A percentile compares a stretch with the other conserved stretches of the same genome.
Conservation (phyloP, 805 yeast species). For the Debaryomyces prosopidis region DNA sequence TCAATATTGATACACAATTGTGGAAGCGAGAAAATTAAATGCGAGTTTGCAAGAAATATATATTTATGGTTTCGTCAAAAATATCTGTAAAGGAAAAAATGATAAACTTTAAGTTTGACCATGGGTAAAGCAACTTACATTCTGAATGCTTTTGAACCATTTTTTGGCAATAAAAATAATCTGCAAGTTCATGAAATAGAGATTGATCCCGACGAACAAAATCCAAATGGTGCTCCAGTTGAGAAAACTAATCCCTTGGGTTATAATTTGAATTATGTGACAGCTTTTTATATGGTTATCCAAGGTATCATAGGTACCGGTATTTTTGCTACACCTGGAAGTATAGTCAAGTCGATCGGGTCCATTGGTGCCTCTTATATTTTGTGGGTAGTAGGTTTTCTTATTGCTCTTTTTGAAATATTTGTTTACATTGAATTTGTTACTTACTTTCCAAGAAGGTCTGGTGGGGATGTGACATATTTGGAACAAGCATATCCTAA, state of each 20-base stretch:
- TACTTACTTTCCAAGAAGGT: constrained; percentile 35
- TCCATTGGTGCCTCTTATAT: constrained; percentile 45
- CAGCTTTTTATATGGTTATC: constrained; percentile 62
- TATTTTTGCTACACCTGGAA: constrained; percentile 69
- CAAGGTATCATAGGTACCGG: constrained; percentile 78
- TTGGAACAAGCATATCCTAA: constrained; percentile 39
- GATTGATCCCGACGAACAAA: constrained; percentile 8
- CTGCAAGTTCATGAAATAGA: background rate
- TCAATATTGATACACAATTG: no score
- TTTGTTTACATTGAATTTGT: constrained; percentile 43
- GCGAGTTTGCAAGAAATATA: no score
- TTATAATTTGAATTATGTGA: constrained; percentile 47
- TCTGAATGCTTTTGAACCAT: background rate
- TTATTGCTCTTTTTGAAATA: constrained; percentile 38
- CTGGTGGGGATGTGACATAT: constrained; percentile 40
- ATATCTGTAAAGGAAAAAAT: no score
- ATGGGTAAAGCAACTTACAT: background rate
- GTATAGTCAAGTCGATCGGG: constrained; percentile 49
- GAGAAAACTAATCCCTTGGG: constrained; percentile 40
- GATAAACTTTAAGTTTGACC: no score
- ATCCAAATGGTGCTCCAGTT: constrained; percentile 40
- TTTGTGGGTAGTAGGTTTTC: constrained; percentile 43
- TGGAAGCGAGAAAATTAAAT: no score
- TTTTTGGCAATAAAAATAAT: background rate
- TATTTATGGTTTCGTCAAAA: no score